A percentile compares a stretch with the other conserved stretches of the same genome.
phyloP scores from a whole-genome alignment of 805 yeast genomes.

The Wickerhamiella kurtzmanii region DNA sequence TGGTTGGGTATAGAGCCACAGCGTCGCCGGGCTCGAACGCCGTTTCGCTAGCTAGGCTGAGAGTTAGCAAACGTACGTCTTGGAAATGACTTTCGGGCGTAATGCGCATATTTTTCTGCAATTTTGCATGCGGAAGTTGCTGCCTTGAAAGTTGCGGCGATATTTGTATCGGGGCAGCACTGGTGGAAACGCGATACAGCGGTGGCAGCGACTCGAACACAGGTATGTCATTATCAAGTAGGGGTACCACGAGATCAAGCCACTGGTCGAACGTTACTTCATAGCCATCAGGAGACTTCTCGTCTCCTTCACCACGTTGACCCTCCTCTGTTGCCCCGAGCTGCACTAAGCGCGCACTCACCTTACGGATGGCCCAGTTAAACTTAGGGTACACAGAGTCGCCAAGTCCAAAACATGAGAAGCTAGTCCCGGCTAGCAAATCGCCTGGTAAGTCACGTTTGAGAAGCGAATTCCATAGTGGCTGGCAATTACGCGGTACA shows the following conservation, averaged over 20 bases:
- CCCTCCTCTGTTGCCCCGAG: constrained; percentile 67
- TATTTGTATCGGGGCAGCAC: too few relatives aligned
- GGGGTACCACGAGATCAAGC: constrained; percentile 22
- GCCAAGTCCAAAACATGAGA: constrained; percentile 81
- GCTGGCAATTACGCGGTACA: constrained; percentile 61
- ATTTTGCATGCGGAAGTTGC: too few relatives aligned
- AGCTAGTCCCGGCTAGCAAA: constrained; percentile 44
- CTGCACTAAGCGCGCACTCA: constrained; percentile 66
- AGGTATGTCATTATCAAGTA: constrained; percentile 4
- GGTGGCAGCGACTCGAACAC: constrained; percentile 11
- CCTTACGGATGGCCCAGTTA: constrained; percentile 74
- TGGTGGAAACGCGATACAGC: not conserved
- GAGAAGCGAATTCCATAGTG: constrained; percentile 63
- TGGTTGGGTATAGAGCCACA: constrained; percentile 59
- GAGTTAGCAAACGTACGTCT: constrained; percentile 58
- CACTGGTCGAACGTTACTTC: constrained; percentile 71
- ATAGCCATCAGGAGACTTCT: constrained; percentile 52
- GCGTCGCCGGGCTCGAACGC: constrained; percentile 62
- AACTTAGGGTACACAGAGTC: constrained; percentile 83
- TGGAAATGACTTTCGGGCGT: constrained; percentile 72
- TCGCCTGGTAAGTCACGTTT: constrained; percentile 49
- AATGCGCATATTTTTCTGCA: constrained; percentile 38
- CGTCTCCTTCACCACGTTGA: constrained; percentile 80
- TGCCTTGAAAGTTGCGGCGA: too few relatives aligned
- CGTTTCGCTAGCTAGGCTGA: constrained; percentile 24